Evolutionary conservation across 2,329 filamentous ascomycete genomes (phyloP), one percentile per base, ranked within the genome.

Genomic region (Monilinia polystroma): DNA sequence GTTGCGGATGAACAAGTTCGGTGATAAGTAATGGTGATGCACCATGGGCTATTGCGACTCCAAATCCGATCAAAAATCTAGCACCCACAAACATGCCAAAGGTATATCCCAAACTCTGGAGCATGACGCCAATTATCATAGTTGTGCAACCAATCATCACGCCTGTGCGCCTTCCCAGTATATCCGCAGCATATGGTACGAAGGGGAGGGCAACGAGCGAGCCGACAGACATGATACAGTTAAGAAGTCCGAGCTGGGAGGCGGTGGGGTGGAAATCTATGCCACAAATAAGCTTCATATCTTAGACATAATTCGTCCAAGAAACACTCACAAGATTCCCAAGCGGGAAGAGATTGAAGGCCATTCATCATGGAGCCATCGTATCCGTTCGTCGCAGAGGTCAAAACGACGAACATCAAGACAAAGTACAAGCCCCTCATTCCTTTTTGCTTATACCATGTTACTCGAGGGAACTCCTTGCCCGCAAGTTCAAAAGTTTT

Each of bases 351-450:
- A 5, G 80, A 77, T 69, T 82, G 80, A 32, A 82, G 72, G 68
- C 80, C 80, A 65, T 82, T 82, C 76, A 82, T 79, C 72, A 82
- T 76, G 14, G 78, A 80, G 32, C 78, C 71, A 69, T 80, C 78
- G 53, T 77, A 80, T 41, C 78, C 79, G 66, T 80, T 81, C 6
- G 82, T 83, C 18, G 84, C 84, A 38, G 84, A 85, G 32, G 74
- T 76, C 41, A 76, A 70, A 12, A 76, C 71, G 29, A 74, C 73
- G 63, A 76, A 73, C 65, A 76, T 72, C 63, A 76, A 70, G 59
- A 81, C 82, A 70, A 85, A 76, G 77, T 85, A 86, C 11, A 86
- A 78, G 76, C 82, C 82, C 73, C 84, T 78, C 72, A 87, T 78
- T 55, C 83, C 83, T n/a, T 83, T 81, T 38, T 86, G 82, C 70